Conservation (phyloP, 2,329 filamentous ascomycete species). For the Neonectria punicea region DNA sequence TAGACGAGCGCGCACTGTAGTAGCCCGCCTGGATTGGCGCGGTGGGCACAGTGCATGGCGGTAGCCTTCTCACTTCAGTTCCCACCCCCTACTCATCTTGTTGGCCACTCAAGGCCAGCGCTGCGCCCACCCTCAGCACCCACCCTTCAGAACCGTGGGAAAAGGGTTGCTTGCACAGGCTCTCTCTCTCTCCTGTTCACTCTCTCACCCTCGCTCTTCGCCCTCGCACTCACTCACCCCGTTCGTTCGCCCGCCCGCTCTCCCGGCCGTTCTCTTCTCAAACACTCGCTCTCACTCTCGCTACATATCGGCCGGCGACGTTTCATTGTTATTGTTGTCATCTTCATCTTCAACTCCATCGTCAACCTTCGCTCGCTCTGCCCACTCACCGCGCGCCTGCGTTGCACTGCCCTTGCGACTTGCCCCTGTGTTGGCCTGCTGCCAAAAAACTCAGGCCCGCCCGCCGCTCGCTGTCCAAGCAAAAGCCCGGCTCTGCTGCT, state of each 20-base stretch:
- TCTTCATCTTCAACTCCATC: too few species aligned
- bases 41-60: slow-evolving; percentile 4
- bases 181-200: not conserved
- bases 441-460: slow-evolving; percentile 13
- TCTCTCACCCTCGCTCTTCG: slow-evolving; percentile 9
- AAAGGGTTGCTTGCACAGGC: slow-evolving; percentile 3
- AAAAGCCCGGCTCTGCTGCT: slow-evolving; percentile 28
- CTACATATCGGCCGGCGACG: slow-evolving; percentile 4
- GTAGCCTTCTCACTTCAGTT: not conserved
- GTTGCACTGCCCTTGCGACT: slow-evolving; percentile 4
- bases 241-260: not conserved
- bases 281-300: slow-evolving; percentile 24
- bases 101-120: slow-evolving; percentile 1
- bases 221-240: slow-evolving; percentile 11
- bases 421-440: slow-evolving; percentile 14
- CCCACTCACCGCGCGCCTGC: not conserved
- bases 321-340: slow-evolving; percentile 2
- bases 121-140: not conserved
- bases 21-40: not conserved
- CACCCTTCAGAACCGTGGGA: not conserved
- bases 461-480: slow-evolving; percentile 32
- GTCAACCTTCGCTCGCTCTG: slow-evolving; percentile 1
- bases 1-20: slow-evolving; percentile 12
- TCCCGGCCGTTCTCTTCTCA: slow-evolving; percentile 5
- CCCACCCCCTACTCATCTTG: slow-evolving; percentile 12